These are phyloP conservation scores for Cicer judaicum DNA, from an alignment of 306 rosid genomes.

Conservation along the genomic window DNA sequence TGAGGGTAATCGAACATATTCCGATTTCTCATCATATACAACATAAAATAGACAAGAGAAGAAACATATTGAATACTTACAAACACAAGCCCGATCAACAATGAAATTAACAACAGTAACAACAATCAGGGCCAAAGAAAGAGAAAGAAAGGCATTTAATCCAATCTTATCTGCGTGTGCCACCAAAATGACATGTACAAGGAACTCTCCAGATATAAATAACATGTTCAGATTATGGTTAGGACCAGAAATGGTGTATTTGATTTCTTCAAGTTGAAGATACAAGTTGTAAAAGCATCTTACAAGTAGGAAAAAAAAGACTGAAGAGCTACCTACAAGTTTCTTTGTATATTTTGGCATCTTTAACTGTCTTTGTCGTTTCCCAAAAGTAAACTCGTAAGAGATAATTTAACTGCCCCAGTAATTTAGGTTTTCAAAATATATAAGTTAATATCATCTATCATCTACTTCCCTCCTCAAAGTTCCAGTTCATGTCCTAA, in stretches of 20 bases:
- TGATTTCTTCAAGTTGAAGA: conserved; percentile 53
- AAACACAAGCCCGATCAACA: background rate
- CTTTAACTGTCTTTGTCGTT: conserved; percentile 47
- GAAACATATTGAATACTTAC: background rate
- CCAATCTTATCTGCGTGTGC: conserved; percentile 33
- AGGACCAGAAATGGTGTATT: conserved; percentile 34
- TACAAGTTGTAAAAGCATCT: conserved; percentile 31
- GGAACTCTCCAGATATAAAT: conserved; percentile 9
- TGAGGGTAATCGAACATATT: too few relatives aligned
- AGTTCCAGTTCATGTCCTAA: conserved; percentile 8
- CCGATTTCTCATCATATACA: too few relatives aligned
- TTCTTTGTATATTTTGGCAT: conserved; percentile 39
- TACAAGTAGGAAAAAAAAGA: conserved; percentile 36
- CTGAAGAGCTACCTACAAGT: background rate
- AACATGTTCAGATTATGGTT: conserved; percentile 1
- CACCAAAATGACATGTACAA: conserved; percentile 3
- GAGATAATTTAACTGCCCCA: conserved; percentile 3
- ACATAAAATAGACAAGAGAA: too few relatives aligned
- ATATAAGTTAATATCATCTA: conserved; percentile 37
- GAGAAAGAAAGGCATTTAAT: conserved; percentile 27
- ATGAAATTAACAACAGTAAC: background rate
- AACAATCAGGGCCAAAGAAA: background rate
- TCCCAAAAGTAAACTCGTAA: conserved; percentile 36
- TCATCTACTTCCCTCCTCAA: background rate
- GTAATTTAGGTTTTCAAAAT: conserved; percentile 30